Evolutionary conservation across 441 rosid species (phyloP), one percentile per base, ranked within the genome.

Genomic region (Adansonia madagascariensis): DNA sequence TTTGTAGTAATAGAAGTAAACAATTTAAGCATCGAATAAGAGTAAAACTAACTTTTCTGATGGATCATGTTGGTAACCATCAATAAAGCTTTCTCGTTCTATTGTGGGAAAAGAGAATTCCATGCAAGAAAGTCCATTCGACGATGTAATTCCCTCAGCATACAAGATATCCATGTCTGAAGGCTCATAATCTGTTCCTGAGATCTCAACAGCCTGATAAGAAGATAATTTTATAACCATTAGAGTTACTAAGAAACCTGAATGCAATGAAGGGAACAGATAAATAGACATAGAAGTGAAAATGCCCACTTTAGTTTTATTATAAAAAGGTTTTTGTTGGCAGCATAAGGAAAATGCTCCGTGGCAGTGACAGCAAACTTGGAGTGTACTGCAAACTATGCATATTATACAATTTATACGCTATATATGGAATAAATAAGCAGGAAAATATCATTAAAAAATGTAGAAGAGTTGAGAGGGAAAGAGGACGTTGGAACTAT

Each of bases 141-240:
- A 84, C 43, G 90, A 81, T 41, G 90, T 78, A 35, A 86, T 80
- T 77, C 95, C 92, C 79, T 91, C 93, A 46, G 90, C 92, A 75
- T 91, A 89, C 77, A 91, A 77, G 59, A 89, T 83, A 80, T 89
- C 95, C 83, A 85, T 81, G 24, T 89, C 90, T n/a, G 92, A 86
- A 61, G 93, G 93, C 61, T 81, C 84, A 46, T 89, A 91, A 67
- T 80, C 86, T 67, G 86, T 67, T 79, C 80, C 89, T 57, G 90
- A 88, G 79, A 89, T 77, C 82, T 88, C 93, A 77, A 81, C 82
- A 77, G 91, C 90, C 95, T 91, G 85, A 74, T n/a, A 62, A 75
- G 72, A 80, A 82, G 17, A 59, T 31, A 46, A 60, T n/a, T 41
- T 70, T 55, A 63, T 35, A 61, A 75, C 11, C 2, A 70, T 70